Conservation (phyloP, 805 yeast genomes). For the Yarrowia bubula region DNA sequence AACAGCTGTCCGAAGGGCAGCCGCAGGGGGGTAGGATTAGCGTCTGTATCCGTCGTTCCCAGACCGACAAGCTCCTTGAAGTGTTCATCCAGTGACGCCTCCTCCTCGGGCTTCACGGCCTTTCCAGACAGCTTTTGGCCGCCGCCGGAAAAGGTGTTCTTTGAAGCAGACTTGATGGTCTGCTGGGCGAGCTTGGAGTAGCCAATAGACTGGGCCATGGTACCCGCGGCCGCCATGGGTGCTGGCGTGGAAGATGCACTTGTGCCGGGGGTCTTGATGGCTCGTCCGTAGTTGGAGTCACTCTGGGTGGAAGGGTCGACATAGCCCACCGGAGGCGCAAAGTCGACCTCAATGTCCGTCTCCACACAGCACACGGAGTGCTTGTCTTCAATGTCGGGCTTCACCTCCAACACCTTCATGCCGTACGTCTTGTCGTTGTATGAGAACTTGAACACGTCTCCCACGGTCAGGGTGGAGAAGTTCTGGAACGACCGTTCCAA, state of each 20-base stretch:
- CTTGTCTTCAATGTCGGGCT: conserved; percentile 59
- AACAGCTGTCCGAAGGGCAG: conserved; percentile 85
- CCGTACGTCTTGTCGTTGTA: conserved; percentile 78
- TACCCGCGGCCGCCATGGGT: conserved; percentile 32
- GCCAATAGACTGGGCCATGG: conserved; percentile 70
- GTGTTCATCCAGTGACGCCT: conserved; percentile 24
- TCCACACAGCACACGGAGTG: conserved; percentile 90
- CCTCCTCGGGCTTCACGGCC: conserved; percentile 24
- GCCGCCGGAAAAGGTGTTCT: conserved; percentile 49
- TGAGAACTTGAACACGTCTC: conserved; percentile 78
- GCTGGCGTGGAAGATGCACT: conserved; percentile 29
- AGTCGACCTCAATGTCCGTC: conserved; percentile 94
- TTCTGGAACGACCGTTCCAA: conserved; percentile 87
- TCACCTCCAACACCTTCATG: conserved; percentile 81
- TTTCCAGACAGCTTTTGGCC: conserved; percentile 68
- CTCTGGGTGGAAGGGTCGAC: conserved; percentile 70
- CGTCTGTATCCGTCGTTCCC: conserved; percentile 23
- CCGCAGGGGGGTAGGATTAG: conserved; percentile 60
- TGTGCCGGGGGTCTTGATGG: conserved; percentile 19
- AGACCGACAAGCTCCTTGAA: conserved; percentile 25
- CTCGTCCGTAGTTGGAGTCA: conserved; percentile 25
- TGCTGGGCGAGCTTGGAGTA: conserved; percentile 50
- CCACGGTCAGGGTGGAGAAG: conserved; percentile 80
- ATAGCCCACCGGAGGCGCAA: conserved; percentile 98
- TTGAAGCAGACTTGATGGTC: conserved; percentile 11